phyloP scores from a whole-genome alignment of 441 rosid genomes.

The Macaranga tanarius region DNA sequence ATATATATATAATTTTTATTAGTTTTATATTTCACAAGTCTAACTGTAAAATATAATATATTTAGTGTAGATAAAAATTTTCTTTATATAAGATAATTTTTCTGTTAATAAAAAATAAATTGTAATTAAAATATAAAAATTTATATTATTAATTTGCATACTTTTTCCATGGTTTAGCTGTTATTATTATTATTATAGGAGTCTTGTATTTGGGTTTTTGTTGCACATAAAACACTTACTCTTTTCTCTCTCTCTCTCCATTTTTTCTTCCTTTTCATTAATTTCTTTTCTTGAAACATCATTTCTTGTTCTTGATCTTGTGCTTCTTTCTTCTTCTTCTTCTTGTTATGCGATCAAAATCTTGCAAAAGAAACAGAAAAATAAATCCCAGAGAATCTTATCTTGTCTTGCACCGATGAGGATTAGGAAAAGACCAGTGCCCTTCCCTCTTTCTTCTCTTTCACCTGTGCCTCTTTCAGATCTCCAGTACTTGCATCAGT shows the following conservation, averaged over 20 bases:
- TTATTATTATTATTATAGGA: slow-evolving; percentile 6
- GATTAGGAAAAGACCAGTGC: slow-evolving; percentile 83
- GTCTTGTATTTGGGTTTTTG: neutral
- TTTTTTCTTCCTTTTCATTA: neutral
- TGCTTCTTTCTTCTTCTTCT: neutral
- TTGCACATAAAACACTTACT: neutral
- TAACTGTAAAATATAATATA: too few species aligned
- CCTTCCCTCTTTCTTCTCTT: slow-evolving; percentile 65
- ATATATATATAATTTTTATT: too few species aligned
- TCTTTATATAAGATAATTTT: too few species aligned
- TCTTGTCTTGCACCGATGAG: slow-evolving; percentile 55
- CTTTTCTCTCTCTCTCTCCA: neutral
- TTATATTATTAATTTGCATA: too few species aligned
- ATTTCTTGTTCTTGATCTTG: neutral
- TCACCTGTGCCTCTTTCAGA: slow-evolving; percentile 83
- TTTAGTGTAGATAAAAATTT: too few species aligned
- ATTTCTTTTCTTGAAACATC: slow-evolving; percentile 4
- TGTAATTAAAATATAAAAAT: neutral
- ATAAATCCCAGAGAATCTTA: neutral
- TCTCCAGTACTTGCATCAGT: slow-evolving; percentile 54
- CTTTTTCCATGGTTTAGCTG: slow-evolving; percentile 7
- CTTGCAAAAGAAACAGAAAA: neutral
- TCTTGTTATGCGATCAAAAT: slow-evolving; percentile 5
- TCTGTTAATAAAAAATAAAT: slow-evolving; percentile 18
- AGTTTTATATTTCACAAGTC: too few species aligned